These are phyloP conservation scores for Pichia cephalocereana DNA, from an alignment of 805 yeast species.

Conservation along the genomic window DNA sequence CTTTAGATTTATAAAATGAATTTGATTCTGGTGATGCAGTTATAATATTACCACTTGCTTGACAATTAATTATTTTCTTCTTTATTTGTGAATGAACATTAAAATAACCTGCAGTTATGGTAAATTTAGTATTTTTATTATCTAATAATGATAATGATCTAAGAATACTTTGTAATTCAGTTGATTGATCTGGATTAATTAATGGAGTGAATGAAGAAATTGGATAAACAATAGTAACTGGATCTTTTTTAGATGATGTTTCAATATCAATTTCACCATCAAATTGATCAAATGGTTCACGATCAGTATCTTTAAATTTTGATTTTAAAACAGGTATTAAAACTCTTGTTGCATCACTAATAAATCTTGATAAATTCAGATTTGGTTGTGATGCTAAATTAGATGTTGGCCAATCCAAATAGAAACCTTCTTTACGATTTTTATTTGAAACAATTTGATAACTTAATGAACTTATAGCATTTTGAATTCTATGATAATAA, in stretches of 20 bases:
- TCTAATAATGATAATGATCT: conserved; percentile 50
- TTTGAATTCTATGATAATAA: conserved; percentile 67
- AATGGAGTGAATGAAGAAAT: conserved; percentile 87
- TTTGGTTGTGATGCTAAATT: conserved; percentile 64
- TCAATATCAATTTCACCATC: not conserved
- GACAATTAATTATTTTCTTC: conserved; percentile 44
- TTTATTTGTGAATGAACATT: conserved; percentile 76
- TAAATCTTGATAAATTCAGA: conserved; percentile 39
- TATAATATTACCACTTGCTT: conserved; percentile 59
- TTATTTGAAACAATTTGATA: conserved; percentile 49
- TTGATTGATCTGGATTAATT: conserved; percentile 56
- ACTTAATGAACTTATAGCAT: conserved; percentile 59
- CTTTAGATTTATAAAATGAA: conserved; percentile 80
- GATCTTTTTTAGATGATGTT: conserved; percentile 9
- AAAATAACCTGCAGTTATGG: conserved; percentile 94
- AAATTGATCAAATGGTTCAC: conserved; percentile 5
- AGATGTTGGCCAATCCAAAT: conserved; percentile 63
- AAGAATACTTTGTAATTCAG: conserved; percentile 69
- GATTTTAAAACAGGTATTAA: conserved; percentile 53
- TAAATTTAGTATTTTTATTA: conserved; percentile 55
- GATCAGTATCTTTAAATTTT: conserved; percentile 15
- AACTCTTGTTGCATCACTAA: conserved; percentile 45
- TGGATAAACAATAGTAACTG: conserved; percentile 71
- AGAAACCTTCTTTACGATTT: conserved; percentile 32
- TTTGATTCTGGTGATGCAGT: conserved; percentile 94